phyloP scores from a whole-genome alignment of 768 basidiomycete genomes.

The Phylloporus rhodoxanthus region DNA sequence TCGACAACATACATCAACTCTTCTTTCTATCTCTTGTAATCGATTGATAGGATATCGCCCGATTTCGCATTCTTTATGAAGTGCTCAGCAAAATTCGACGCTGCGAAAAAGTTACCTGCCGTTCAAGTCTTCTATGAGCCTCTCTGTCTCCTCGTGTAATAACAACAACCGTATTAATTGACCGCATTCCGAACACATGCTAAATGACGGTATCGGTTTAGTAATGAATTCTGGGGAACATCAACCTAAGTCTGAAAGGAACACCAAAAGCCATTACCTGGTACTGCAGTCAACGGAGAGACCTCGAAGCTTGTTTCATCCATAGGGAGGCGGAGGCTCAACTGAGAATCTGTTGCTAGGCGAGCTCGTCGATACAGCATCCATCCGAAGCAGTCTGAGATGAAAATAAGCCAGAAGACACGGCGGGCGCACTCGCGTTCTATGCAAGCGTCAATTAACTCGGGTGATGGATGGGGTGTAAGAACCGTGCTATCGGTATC shows the following conservation, averaged over 20 bases:
- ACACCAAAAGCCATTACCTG: conserved; percentile 18
- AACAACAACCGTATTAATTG: conserved; percentile 67
- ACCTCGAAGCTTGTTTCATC: conserved; percentile 81
- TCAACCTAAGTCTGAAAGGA: conserved; percentile 2
- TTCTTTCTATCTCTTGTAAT: conserved; percentile 40
- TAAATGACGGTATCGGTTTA: conserved; percentile 53
- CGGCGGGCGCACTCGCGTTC: conserved; percentile 77
- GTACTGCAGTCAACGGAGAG: conserved; percentile 38
- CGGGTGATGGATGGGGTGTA: conserved; percentile 52
- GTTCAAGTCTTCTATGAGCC: conserved; percentile 44
- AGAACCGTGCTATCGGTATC: conserved; percentile 55
- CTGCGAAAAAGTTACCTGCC: conserved; percentile 32
- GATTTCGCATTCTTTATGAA: conserved; percentile 20
- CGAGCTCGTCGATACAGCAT: conserved; percentile 33
- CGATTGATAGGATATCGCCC: conserved; percentile 29
- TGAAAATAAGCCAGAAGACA: conserved; percentile 73
- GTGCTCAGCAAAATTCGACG: conserved; percentile 22
- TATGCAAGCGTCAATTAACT: conserved; percentile 55
- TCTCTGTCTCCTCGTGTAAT: conserved; percentile 58
- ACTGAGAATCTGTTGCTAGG: conserved; percentile 38
- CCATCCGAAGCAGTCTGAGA: conserved; percentile 47
- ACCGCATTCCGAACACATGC: conserved; percentile 53
- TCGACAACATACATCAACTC: conserved; percentile 31
- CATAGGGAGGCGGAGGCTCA: conserved; percentile 64
- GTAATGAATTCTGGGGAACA: conserved; percentile 56